These are phyloP conservation scores for Oryza glumipatula DNA, from an alignment of 176 grass and related monocot species.

Conservation along the genomic window DNA sequence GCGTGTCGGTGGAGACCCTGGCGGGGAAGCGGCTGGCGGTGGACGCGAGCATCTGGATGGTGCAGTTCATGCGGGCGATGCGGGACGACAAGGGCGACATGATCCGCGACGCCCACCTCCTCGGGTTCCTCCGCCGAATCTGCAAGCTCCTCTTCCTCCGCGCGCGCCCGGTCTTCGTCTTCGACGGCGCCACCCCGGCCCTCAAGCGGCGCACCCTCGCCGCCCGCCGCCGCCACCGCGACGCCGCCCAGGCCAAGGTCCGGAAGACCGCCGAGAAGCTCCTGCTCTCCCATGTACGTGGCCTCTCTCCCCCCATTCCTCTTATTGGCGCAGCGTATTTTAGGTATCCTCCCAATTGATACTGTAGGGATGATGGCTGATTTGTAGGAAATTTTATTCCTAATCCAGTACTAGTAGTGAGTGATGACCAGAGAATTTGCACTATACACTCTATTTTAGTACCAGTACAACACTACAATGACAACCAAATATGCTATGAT, in stretches of 20 bases:
- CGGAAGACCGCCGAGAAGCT: constrained; percentile 97
- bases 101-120: constrained; percentile 80
- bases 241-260: constrained; percentile 83
- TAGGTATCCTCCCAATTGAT: not conserved
- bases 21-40: constrained; percentile 83
- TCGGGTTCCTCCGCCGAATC: constrained; percentile 91
- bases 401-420: not conserved
- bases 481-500: not conserved
- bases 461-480: not conserved
- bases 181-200: constrained; percentile 77
- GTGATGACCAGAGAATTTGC: not conserved
- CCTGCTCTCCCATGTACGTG: constrained; percentile 74
- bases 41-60: constrained; percentile 99
- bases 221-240: constrained; percentile 76
- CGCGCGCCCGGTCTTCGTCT: constrained; percentile 84
- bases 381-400: not conserved
- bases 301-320: not conserved
- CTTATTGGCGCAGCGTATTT: not conserved
- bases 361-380: not conserved
- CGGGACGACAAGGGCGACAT: constrained; percentile 96
- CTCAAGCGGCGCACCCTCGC: constrained; percentile 87
- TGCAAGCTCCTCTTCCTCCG: constrained; percentile 97
- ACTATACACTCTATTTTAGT: not conserved
- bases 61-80: constrained; percentile 99
- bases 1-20: constrained; percentile 96